These are phyloP conservation scores for Trametes cinnabarina DNA, from an alignment of 768 basidiomycete genomes.

Conservation along the genomic window DNA sequence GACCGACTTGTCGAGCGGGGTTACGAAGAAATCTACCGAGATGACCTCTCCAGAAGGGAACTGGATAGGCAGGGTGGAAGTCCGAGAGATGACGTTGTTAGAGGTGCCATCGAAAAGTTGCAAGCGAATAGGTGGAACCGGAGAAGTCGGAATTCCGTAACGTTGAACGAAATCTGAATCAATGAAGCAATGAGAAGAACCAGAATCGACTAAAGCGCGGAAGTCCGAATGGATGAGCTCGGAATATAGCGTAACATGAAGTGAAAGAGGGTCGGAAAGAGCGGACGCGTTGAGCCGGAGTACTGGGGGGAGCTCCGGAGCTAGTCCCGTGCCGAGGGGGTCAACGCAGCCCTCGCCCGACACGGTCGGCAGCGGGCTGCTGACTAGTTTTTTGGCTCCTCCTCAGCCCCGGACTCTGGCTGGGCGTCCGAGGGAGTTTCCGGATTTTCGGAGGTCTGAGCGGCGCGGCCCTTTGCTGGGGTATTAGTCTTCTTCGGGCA, in stretches of 20 bases:
- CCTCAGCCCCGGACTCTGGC: neutral
- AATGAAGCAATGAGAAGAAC: conserved; percentile 4
- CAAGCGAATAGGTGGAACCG: neutral
- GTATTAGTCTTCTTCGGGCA: too few species aligned
- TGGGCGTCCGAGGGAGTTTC: too few species aligned
- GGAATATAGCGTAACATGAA: neutral
- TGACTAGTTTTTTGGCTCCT: conserved; percentile 10
- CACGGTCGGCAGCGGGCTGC: neutral
- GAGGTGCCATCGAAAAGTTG: neutral
- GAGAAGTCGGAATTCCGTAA: neutral
- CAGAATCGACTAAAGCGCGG: conserved; percentile 3
- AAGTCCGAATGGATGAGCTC: neutral
- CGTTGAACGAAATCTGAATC: neutral
- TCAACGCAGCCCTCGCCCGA: conserved; percentile 3
- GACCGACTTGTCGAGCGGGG: neutral
- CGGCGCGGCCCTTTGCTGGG: too few species aligned
- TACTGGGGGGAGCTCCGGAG: too few species aligned
- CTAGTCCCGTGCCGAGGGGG: neutral
- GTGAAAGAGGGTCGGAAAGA: conserved; percentile 3
- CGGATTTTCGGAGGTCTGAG: too few species aligned
- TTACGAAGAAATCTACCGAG: neutral
- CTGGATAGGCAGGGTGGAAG: neutral
- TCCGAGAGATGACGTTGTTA: neutral
- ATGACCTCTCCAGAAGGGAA: neutral
- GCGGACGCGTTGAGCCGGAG: conserved; percentile 8